phyloP scores from a whole-genome alignment of 345 rosid genomes.

The Rhizophora apiculata region DNA sequence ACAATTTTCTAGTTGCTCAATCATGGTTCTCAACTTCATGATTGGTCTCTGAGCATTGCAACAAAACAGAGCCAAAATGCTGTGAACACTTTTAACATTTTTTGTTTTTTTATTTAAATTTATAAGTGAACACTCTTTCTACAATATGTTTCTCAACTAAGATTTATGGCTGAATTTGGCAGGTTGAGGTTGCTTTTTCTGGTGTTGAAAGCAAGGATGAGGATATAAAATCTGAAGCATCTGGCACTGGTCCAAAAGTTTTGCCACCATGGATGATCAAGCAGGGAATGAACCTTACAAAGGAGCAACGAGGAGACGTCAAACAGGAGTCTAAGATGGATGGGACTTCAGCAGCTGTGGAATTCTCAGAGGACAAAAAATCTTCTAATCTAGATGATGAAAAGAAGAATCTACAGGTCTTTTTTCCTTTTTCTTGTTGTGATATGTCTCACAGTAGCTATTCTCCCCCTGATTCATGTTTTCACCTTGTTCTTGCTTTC shows the following conservation, averaged over 20 bases:
- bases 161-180: conserved; percentile 24
- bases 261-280: conserved; percentile 97
- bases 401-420: conserved; percentile 51
- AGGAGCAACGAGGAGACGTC: conserved; percentile 84
- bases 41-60: too few species aligned
- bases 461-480: not conserved
- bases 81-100: too few species aligned
- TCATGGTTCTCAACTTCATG: too few species aligned
- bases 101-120: too few species aligned
- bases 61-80: too few species aligned
- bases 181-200: conserved; percentile 90
- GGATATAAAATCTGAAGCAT: conserved; percentile 62
- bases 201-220: conserved; percentile 66
- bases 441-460: not conserved
- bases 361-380: conserved; percentile 72
- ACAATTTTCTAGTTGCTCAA: too few species aligned
- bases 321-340: conserved; percentile 62
- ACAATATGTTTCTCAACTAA: too few species aligned
- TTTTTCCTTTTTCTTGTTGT: not conserved
- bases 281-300: conserved; percentile 87
- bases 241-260: conserved; percentile 49
- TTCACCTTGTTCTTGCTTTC: not conserved
- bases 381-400: conserved; percentile 45
- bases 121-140: too few species aligned
- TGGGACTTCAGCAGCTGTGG: conserved; percentile 43